Conservation (phyloP, 805 yeast species). For the Spathaspora hagerdaliae region DNA sequence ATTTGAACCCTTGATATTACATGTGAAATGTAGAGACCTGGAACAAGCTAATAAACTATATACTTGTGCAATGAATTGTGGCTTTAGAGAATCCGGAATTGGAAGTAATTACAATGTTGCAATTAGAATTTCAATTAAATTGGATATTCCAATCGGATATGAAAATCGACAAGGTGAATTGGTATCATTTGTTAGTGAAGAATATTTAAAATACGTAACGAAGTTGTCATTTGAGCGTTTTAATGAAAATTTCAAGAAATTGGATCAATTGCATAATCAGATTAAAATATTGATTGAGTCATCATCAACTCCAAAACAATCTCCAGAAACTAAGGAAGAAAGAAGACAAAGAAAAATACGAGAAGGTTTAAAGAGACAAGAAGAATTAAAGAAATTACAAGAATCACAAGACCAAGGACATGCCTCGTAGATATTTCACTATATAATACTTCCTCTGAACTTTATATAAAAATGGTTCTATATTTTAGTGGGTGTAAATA, state of each 20-base stretch:
- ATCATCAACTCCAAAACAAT: conserved; percentile 1
- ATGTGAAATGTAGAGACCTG: conserved; percentile 69
- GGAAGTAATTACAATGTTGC: conserved; percentile 78
- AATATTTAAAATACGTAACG: conserved; percentile 51
- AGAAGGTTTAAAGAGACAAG: conserved; percentile 46
- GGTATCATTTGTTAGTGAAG: conserved; percentile 44
- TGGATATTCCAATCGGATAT: conserved; percentile 77
- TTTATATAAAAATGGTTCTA: no score
- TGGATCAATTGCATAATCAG: conserved; percentile 43
- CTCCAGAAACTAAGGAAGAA: conserved; percentile 52
- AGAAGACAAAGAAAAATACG: conserved; percentile 48
- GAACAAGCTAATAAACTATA: conserved; percentile 58
- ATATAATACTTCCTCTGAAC: no score
- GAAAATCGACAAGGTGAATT: conserved; percentile 26
- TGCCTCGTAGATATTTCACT: no score
- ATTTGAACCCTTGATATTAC: conserved; percentile 82
- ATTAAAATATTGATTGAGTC: conserved; percentile 28
- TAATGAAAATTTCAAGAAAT: conserved; percentile 57
- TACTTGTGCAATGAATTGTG: conserved; percentile 74
- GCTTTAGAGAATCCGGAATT: conserved; percentile 84
- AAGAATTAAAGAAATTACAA: conserved; percentile 8
- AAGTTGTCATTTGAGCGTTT: conserved; percentile 59
- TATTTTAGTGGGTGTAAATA: no score
- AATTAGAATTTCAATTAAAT: conserved; percentile 64
- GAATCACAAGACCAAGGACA: not conserved